A percentile compares a stretch with the other conserved stretches of the same genome.
phyloP scores from a whole-genome alignment of 768 basidiomycete species.

The Tulasnella sp. region DNA sequence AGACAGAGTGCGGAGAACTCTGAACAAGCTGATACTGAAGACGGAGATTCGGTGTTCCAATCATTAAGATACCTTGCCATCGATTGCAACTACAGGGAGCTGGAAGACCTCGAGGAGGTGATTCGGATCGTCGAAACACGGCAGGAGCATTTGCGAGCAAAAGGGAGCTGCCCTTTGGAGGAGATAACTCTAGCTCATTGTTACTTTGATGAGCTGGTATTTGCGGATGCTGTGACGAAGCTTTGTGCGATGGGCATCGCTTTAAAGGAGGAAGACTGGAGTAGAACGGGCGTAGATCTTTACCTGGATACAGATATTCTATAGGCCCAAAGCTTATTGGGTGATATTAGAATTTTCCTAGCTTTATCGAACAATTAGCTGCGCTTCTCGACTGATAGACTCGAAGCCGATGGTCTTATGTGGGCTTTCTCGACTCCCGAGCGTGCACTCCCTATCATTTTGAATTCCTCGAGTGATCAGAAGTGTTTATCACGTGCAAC shows the following conservation, averaged over 20 bases:
- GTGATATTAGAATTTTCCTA: no score
- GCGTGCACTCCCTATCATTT: no score
- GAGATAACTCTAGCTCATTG: background rate
- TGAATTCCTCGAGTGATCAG: no score
- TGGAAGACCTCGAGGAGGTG: background rate
- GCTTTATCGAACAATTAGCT: no score
- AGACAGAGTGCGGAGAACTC: background rate
- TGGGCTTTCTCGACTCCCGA: background rate
- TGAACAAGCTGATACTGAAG: background rate
- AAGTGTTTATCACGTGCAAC: no score
- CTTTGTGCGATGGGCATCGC: background rate
- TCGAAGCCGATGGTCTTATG: no score
- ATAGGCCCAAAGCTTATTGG: no score
- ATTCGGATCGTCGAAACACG: background rate
- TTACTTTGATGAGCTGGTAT: background rate
- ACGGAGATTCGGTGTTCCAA: background rate
- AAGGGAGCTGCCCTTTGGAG: background rate
- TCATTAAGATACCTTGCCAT: background rate
- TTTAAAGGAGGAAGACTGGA: background rate
- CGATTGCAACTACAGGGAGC: background rate
- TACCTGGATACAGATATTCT: no score
- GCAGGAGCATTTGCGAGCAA: background rate
- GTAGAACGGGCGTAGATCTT: no score
- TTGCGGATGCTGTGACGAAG: background rate
- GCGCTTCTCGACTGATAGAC: no score